Evolutionary conservation across 2,329 filamentous ascomycete species (phyloP).

Genomic region (Colletotrichum sp.): DNA sequence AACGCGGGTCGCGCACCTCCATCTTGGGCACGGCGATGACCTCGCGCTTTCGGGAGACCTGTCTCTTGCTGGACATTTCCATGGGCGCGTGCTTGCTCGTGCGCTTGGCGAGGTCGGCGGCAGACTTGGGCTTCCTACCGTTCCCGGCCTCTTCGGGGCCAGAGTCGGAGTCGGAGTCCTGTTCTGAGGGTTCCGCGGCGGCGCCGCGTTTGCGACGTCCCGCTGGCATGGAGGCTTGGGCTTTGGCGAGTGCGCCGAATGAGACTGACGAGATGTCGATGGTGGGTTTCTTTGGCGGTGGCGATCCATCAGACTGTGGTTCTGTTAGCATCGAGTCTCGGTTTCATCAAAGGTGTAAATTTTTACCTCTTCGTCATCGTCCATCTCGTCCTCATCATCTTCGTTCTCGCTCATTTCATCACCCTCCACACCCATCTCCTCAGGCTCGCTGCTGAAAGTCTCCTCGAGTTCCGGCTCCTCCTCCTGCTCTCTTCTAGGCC

Average conservation of each 20-base stretch:
- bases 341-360: neutral
- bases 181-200: slow-evolving; percentile 28
- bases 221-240: slow-evolving; percentile 70
- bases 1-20: slow-evolving; percentile 80
- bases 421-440: neutral
- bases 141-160: slow-evolving; percentile 36
- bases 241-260: slow-evolving; percentile 89
- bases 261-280: slow-evolving; percentile 69
- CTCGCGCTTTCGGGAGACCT: slow-evolving; percentile 81
- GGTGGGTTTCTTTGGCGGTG: slow-evolving; percentile 29
- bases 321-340: slow-evolving; percentile 25
- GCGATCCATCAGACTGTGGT: slow-evolving; percentile 28
- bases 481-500: slow-evolving; percentile 33
- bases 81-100: slow-evolving; percentile 88
- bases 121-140: slow-evolving; percentile 27
- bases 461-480: slow-evolving; percentile 32
- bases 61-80: slow-evolving; percentile 80
- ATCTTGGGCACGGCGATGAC: slow-evolving; percentile 69
- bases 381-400: slow-evolving; percentile 36
- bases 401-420: slow-evolving; percentile 5
- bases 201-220: slow-evolving; percentile 34
- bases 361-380: slow-evolving; percentile 31
- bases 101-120: slow-evolving; percentile 42
- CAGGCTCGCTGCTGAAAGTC: slow-evolving; percentile 9
- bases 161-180: slow-evolving; percentile 27